Conservation (phyloP, 306 rosid genomes). For the Herpetospermum pedunculosum region DNA sequence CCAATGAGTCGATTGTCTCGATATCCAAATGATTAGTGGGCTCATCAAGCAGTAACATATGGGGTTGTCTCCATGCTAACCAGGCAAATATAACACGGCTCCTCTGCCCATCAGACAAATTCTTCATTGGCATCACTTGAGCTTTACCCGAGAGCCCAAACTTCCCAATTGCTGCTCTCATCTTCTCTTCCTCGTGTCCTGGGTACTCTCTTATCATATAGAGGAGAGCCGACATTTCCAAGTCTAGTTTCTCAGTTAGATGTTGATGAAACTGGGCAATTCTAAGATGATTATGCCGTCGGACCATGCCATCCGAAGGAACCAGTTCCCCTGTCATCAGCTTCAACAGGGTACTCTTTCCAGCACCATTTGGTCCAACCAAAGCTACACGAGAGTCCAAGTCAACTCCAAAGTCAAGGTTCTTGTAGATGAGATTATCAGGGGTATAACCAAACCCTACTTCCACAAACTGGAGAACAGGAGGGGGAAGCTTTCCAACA, state of each 20-base stretch:
- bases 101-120: conserved; percentile 93
- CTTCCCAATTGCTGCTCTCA: conserved; percentile 90
- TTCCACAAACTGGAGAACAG: conserved; percentile 94
- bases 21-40: conserved; percentile 97
- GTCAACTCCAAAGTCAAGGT: conserved; percentile 87
- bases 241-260: conserved; percentile 77
- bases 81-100: conserved; percentile 91
- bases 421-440: conserved; percentile 79
- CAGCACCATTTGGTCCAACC: conserved; percentile 99
- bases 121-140: conserved; percentile 96
- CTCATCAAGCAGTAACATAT: conserved; percentile 78
- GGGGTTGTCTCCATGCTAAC: conserved; percentile 94
- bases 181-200: conserved; percentile 90
- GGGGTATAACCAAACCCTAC: conserved; percentile 90
- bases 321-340: conserved; percentile 87
- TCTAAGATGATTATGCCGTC: conserved; percentile 96
- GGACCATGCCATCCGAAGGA: conserved; percentile 92
- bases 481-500: conserved; percentile 98
- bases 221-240: conserved; percentile 76
- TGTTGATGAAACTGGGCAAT: conserved; percentile 97
- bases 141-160: conserved; percentile 94
- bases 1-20: conserved; percentile 88
- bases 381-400: conserved; percentile 86
- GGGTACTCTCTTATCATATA: conserved; percentile 86
- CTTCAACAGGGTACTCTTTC: conserved; percentile 94